A percentile compares a stretch with the other conserved stretches of the same genome.
Evolutionary conservation across 1,284 basidiomycete species (phyloP).

Genomic region (Pseudozyma flocculosa): DNA sequence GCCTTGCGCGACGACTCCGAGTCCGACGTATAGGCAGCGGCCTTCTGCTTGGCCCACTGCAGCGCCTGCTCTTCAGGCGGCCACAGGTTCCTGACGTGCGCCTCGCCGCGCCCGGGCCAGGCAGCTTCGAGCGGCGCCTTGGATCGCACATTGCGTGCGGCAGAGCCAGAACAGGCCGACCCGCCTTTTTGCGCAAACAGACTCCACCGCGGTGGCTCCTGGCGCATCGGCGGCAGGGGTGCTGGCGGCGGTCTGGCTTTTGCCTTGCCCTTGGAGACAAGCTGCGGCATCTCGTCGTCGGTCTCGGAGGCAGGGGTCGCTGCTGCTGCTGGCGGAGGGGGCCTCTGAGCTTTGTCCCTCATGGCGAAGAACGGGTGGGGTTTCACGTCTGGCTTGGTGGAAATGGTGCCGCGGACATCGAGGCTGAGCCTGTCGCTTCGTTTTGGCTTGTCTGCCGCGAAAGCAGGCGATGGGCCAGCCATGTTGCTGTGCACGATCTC

Average conservation of each 20-base stretch:
- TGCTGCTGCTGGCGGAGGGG: background rate
- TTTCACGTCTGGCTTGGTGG: conserved; percentile 1
- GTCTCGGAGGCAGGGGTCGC: too few relatives aligned
- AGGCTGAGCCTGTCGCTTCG: conserved; percentile 11
- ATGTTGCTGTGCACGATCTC: conserved; percentile 13
- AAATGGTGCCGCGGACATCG: conserved; percentile 17
- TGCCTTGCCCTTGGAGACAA: conserved; percentile 6
- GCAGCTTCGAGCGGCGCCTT: conserved; percentile 4
- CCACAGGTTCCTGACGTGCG: conserved; percentile 8
- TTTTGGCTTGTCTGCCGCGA: background rate
- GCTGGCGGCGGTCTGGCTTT: background rate
- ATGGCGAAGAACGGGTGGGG: conserved; percentile 28
- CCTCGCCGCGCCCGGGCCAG: conserved; percentile 14
- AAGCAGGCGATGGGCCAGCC: too few relatives aligned
- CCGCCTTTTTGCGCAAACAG: background rate
- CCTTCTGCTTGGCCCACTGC: background rate
- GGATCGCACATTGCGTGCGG: too few relatives aligned
- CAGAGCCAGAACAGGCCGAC: too few relatives aligned
- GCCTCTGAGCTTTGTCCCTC: conserved; percentile 7
- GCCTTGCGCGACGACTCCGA: too few relatives aligned
- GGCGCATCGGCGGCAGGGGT: background rate
- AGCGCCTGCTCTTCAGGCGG: conserved; percentile 2
- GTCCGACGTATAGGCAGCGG: too few relatives aligned
- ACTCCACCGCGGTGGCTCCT: background rate
- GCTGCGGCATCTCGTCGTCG: too few relatives aligned